These are phyloP conservation scores for Orbilia brochopaga DNA, from an alignment of 2,329 filamentous ascomycete species.

Conservation along the genomic window DNA sequence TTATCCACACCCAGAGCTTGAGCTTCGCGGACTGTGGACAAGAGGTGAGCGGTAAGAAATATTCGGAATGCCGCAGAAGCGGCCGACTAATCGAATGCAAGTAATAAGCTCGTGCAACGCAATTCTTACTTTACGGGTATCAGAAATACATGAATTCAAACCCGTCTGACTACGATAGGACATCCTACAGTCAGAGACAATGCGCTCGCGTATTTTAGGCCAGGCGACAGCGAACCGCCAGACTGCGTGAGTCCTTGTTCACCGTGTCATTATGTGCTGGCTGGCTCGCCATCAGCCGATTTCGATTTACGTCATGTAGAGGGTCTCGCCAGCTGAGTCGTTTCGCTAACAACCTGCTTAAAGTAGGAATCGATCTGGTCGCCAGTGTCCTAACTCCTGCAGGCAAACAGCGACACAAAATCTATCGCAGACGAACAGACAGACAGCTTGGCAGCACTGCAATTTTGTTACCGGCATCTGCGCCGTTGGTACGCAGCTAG, in stretches of 20 bases:
- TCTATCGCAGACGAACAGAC: slow-evolving; percentile 12
- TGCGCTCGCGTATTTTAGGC: background rate
- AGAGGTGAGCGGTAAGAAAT: background rate
- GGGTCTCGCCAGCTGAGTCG: slow-evolving; percentile 16
- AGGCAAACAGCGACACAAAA: background rate
- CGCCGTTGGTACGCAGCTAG: background rate
- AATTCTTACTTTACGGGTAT: background rate
- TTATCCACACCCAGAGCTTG: no score
- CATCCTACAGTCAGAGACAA: background rate
- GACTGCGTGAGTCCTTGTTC: no score
- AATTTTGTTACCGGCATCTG: background rate
- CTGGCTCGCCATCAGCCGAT: background rate
- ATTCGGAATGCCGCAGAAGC: background rate
- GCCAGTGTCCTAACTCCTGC: slow-evolving; percentile 5
- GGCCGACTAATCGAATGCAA: background rate
- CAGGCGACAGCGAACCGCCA: no score
- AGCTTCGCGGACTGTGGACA: background rate
- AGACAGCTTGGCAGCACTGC: background rate
- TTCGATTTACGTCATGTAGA: slow-evolving; percentile 6
- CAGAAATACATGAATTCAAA: background rate
- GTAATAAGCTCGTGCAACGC: slow-evolving; percentile 8
- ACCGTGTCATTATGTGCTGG: background rate
- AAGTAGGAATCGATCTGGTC: slow-evolving; percentile 41
- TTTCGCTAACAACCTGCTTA: slow-evolving; percentile 48
- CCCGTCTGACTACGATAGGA: background rate